These are phyloP conservation scores for Pistacia atlantica DNA, from an alignment of 345 rosid species.

Conservation along the genomic window DNA sequence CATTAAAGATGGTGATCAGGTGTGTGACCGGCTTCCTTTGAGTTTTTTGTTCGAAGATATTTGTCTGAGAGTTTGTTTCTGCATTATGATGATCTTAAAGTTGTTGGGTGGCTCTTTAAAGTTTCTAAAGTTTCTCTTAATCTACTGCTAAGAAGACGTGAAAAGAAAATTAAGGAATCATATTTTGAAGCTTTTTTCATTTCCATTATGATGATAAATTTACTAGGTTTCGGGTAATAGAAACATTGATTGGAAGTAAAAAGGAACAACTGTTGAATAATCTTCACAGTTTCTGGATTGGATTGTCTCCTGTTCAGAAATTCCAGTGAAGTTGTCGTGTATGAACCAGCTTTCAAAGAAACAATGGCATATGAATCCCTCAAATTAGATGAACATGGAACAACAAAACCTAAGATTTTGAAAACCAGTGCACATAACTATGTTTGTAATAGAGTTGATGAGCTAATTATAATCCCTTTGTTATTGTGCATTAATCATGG, in stretches of 20 bases:
- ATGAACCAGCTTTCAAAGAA: neutral
- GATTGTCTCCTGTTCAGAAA: neutral
- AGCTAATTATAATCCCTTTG: neutral
- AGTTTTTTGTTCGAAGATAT: neutral
- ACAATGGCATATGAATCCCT: neutral
- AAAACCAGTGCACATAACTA: neutral
- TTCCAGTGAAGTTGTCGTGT: neutral
- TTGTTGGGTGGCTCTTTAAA: neutral
- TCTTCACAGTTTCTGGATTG: neutral
- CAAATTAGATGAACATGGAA: neutral
- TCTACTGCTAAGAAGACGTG: neutral
- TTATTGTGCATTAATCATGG: neutral
- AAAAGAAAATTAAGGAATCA: neutral
- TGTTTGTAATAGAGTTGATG: neutral
- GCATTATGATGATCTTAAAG: neutral
- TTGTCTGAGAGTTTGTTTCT: neutral
- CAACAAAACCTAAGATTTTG: neutral
- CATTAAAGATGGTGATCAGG: slow-evolving; percentile 90
- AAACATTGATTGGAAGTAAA: neutral
- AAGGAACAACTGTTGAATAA: neutral
- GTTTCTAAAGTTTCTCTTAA: neutral
- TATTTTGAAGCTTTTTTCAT: neutral
- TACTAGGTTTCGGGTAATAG: too few species aligned
- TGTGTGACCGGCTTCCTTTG: slow-evolving; percentile 21
- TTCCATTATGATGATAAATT: too few species aligned